A percentile compares a stretch with the other conserved stretches of the same genome.
phyloP scores from a whole-genome alignment of 257 asterid genomes.

The Apocynum venetum region DNA sequence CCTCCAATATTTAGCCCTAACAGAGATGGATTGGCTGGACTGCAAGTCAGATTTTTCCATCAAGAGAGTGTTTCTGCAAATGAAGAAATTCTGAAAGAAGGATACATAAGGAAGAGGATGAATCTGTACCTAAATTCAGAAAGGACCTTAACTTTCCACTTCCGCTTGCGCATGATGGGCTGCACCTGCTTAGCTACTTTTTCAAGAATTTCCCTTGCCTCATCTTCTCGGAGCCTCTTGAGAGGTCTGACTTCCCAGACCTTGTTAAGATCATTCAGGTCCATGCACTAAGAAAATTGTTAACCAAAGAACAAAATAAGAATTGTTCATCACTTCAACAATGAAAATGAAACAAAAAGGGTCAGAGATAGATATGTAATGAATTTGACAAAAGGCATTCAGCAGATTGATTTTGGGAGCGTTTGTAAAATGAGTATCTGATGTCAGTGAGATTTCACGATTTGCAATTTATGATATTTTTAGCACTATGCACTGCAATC shows the following conservation, averaged over 20 bases:
- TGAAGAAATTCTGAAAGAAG: background rate
- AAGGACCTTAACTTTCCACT: constrained; percentile 73
- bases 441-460: background rate
- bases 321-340: background rate
- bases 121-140: constrained; percentile 70
- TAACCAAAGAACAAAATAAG: constrained; percentile 17
- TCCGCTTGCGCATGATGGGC: constrained; percentile 71
- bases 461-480: background rate
- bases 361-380: background rate
- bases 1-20: constrained; percentile 73
- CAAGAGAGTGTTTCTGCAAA: constrained; percentile 13
- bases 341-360: background rate
- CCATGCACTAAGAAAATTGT: constrained; percentile 38
- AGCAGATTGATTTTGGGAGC: background rate
- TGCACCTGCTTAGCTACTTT: constrained; percentile 83
- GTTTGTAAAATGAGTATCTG: background rate
- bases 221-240: constrained; percentile 60
- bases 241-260: constrained; percentile 80
- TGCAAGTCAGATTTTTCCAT: constrained; percentile 28
- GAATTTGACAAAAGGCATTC: background rate
- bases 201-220: constrained; percentile 72
- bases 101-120: background rate
- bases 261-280: constrained; percentile 77
- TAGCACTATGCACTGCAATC: background rate
- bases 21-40: constrained; percentile 67